Base-by-base conservation (phyloP, 768 basidiomycete species). In the Austroboletus eburneus region DNA sequence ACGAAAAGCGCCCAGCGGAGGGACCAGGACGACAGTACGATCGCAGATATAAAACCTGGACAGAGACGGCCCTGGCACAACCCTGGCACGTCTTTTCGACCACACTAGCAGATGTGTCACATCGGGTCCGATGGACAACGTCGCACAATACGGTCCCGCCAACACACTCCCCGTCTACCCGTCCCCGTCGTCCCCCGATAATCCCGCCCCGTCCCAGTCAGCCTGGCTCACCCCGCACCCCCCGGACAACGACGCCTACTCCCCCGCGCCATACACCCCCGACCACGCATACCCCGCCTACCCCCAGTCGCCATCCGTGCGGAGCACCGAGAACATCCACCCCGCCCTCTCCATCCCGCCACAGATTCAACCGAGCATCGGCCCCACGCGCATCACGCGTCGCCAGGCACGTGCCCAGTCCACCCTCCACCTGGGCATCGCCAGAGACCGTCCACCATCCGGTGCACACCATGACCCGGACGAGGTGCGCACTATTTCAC, bases 281-380 rank as follows among this genome's bases (percentile, higher is more conserved):
- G 50, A 58, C 53, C 51, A 57, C 50, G 51, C 64, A 47, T 69
- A 65, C 49, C 24, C 53, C 41, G 32, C 56, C 39, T 63, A 59
- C 50, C 55, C 61, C 0, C 62, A 69, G 41, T 62, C 63, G 1
- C 62, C 62, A 12, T 54, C 61, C 14, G 43, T 67, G 13, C 66
- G 64, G 37, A 50, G 52, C 17, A 59, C 62, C 49, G 58, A 65
- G 9, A 52, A 54, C 52, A 54, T 61, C 36, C 60, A 57, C 38
- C 50, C 58, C 46, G 43, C 57, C 45, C 48, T 67, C 49, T 40
- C 49, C 20, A 68, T 74, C 41, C 48, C 57, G 30, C 45, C 64
- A 3, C 78, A 78, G 63, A 65, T 78, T 32, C 67, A 75, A 12
- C 66, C 76, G 24, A 78, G 71, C 65, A 73, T 78, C 50, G 80